Evolutionary conservation across 805 yeast species (phyloP).

Genomic region (Maudiozyma barnettii): DNA sequence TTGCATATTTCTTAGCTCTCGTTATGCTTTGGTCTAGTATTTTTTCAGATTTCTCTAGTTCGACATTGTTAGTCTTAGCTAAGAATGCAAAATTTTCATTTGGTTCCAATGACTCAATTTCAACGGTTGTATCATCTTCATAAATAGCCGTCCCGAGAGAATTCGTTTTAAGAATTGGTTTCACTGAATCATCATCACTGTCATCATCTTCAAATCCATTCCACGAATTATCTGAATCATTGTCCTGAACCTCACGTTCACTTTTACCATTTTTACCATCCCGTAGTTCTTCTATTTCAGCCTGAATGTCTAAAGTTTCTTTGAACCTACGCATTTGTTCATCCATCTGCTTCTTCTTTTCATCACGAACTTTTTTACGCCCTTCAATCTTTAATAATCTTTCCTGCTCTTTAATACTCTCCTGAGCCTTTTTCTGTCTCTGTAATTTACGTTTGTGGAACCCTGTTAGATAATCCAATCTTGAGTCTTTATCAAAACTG

Average conservation of each 20-base stretch:
- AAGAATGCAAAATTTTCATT: slow-evolving; percentile 45
- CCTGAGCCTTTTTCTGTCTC: slow-evolving; percentile 79
- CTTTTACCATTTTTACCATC: slow-evolving; percentile 6
- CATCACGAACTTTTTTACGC: slow-evolving; percentile 52
- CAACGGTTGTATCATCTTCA: slow-evolving; percentile 36
- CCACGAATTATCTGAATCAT: slow-evolving; percentile 29
- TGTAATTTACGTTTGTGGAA: slow-evolving; percentile 89
- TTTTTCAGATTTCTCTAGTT: slow-evolving; percentile 55
- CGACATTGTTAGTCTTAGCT: slow-evolving; percentile 63
- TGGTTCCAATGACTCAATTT: slow-evolving; percentile 41
- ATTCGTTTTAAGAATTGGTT: slow-evolving; percentile 27
- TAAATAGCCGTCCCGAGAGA: slow-evolving; percentile 15
- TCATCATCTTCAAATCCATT: slow-evolving; percentile 31
- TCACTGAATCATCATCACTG: slow-evolving; percentile 14
- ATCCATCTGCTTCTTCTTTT: slow-evolving; percentile 55
- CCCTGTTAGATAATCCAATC: slow-evolving; percentile 83
- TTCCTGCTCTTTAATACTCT: slow-evolving; percentile 66
- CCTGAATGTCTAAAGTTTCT: slow-evolving; percentile 24
- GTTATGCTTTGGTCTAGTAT: slow-evolving; percentile 65
- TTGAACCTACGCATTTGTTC: slow-evolving; percentile 38
- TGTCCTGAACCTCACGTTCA: slow-evolving; percentile 7
- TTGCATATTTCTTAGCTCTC: slow-evolving; percentile 78
- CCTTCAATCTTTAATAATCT: slow-evolving; percentile 65
- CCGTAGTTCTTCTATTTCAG: slow-evolving; percentile 15
- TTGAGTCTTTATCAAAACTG: slow-evolving; percentile 66